phyloP scores from a whole-genome alignment of 2,329 filamentous ascomycete species.

The Tolypocladium inflatum region DNA sequence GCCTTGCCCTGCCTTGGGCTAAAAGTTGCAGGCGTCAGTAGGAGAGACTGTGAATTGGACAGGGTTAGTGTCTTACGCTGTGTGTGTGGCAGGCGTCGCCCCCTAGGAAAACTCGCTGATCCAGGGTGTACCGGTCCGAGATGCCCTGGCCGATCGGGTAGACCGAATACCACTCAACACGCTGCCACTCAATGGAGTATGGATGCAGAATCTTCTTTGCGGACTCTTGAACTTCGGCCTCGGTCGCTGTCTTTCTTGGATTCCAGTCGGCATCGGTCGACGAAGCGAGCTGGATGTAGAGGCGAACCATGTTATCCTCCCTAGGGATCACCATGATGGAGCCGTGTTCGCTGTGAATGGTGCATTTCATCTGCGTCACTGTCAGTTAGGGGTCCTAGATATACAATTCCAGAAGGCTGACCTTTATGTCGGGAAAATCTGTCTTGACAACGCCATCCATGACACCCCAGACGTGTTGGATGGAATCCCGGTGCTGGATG shows the following conservation, averaged over 20 bases:
- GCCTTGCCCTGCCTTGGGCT: slow-evolving; percentile 69
- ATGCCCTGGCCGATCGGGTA: slow-evolving; percentile 71
- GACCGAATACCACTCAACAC: slow-evolving; percentile 65
- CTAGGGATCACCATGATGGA: slow-evolving; percentile 75
- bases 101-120: slow-evolving; percentile 63
- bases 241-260: slow-evolving; percentile 53
- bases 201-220: slow-evolving; percentile 58
- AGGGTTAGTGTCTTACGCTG: slow-evolving; percentile 38
- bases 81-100: slow-evolving; percentile 76
- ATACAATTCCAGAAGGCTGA: slow-evolving; percentile 12
- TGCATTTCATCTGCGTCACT: slow-evolving; percentile 54
- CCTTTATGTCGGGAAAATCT: slow-evolving; percentile 70
- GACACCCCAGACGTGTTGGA: slow-evolving; percentile 65
- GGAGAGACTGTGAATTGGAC: neutral
- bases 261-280: slow-evolving; percentile 52
- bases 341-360: slow-evolving; percentile 63
- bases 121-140: slow-evolving; percentile 55
- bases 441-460: slow-evolving; percentile 66
- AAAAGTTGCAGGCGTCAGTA: slow-evolving; percentile 20
- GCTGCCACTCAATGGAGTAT: slow-evolving; percentile 58
- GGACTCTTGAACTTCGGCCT: slow-evolving; percentile 52
- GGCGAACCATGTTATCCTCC: slow-evolving; percentile 57
- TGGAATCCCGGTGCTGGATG: slow-evolving; percentile 61
- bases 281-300: slow-evolving; percentile 59
- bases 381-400: slow-evolving; percentile 29